These are phyloP conservation scores for Mycena rosella DNA, from an alignment of 768 basidiomycete genomes.

Conservation along the genomic window DNA sequence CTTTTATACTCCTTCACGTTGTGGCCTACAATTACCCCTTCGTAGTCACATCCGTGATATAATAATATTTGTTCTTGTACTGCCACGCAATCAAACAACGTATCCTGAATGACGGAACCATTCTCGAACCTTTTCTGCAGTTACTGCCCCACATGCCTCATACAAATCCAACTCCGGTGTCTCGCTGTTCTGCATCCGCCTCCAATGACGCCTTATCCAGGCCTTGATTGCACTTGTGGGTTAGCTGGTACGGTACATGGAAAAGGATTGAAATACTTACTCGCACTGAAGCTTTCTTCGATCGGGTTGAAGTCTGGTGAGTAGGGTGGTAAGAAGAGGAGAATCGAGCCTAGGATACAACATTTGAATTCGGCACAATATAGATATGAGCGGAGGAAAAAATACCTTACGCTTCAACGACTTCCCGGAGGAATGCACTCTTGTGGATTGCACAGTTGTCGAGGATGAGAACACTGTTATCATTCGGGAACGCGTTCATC, in stretches of 20 bases:
- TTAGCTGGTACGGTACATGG: too few species aligned
- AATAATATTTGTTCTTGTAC: too few species aligned
- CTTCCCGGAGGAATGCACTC: slow-evolving; percentile 20
- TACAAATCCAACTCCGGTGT: slow-evolving; percentile 22
- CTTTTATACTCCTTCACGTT: too few species aligned
- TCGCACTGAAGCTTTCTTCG: slow-evolving; percentile 47
- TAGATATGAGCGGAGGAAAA: neutral
- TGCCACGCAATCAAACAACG: too few species aligned
- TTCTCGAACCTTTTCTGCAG: slow-evolving; percentile 26
- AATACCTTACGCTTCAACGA: slow-evolving; percentile 32
- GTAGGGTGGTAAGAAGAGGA: slow-evolving; percentile 49
- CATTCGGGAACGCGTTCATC: slow-evolving; percentile 33
- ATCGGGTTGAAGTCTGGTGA: slow-evolving; percentile 54
- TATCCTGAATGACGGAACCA: slow-evolving; percentile 34
- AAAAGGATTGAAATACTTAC: slow-evolving; percentile 4
- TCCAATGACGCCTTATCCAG: slow-evolving; percentile 24
- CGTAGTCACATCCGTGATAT: too few species aligned
- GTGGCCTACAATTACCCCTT: too few species aligned
- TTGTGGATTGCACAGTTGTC: slow-evolving; percentile 40
- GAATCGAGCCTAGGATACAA: slow-evolving; percentile 41
- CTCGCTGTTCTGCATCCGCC: slow-evolving; percentile 20
- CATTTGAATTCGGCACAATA: too few species aligned
- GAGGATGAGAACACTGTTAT: slow-evolving; percentile 37
- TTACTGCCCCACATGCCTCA: slow-evolving; percentile 42
- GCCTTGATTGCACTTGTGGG: slow-evolving; percentile 14